Base-by-base conservation (phyloP, 2,329 filamentous ascomycete genomes). In the Juglanconis sp. region DNA sequence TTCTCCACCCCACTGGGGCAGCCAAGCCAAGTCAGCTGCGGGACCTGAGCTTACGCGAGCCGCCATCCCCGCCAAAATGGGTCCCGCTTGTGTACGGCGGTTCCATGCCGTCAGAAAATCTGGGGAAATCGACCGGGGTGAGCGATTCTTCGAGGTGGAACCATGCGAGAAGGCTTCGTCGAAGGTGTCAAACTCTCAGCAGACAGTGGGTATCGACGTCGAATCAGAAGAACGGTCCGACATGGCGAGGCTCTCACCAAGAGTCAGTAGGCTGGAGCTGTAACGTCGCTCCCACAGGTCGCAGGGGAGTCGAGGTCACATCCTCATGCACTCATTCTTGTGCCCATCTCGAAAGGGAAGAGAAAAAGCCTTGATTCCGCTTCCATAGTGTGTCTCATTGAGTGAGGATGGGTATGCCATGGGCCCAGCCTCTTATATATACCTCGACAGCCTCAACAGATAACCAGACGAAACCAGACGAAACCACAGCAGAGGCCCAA, bases 121-220 rank as follows among this genome's bases (percentile, higher is more conserved):
- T 38, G 42, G 47, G 49, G 54, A 61, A 53, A 47, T 36, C 31
- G 51, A 59, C 50, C 48, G 36, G 57, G 55, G 38, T 61, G 56
- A 24, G 24, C 24, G 24, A 24, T 24, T 24, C 24, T 24, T 24
- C 24, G 24, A 38, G 36, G 36, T 38, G 36, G 36, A 38, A 24
- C 24, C 24, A 24, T 24, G 24, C 24, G 24, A 24, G 38, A 42
- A 42, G 38, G 7, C n/a, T 42, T 13, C 10, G 38, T 11, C 38
- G 10, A 42, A 42, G 38, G n/a, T 15, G 38, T 13, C 38, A 11
- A 11, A 9, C 10, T 42, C 38, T 13, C 10, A 15, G 6, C 38
- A 13, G 10, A 42, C 10, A 42, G n/a, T 7, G 38, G 5, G 38
- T 42, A 13, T 13, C 11, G 7, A 15, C 6, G 38, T 10, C 10